Evolutionary conservation across 345 rosid genomes (phyloP).

Genomic region (Eucalyptus viminalis): DNA sequence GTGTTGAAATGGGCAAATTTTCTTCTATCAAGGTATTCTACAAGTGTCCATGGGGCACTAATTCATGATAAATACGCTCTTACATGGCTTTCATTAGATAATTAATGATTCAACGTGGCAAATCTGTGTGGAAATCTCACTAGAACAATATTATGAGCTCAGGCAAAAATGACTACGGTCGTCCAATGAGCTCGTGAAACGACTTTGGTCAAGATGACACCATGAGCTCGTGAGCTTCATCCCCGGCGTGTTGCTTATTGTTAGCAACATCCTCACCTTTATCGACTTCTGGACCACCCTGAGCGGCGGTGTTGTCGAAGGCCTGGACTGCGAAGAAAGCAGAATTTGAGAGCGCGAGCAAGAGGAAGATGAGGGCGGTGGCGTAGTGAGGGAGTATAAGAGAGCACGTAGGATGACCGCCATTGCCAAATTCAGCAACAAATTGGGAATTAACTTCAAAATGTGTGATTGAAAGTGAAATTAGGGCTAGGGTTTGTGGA

Average conservation of each 20-base stretch:
- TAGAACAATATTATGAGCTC: background rate
- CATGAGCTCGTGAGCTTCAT: background rate
- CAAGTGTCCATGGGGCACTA: background rate
- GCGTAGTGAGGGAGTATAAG: background rate
- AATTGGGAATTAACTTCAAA: background rate
- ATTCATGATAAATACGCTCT: too few species aligned
- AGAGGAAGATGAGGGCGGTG: background rate
- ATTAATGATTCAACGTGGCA: background rate
- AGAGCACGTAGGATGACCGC: background rate
- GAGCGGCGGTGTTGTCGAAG: background rate
- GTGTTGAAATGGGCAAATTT: background rate
- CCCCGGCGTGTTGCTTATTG: background rate
- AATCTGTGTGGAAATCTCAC: background rate
- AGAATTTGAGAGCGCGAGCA: background rate
- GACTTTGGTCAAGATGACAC: background rate
- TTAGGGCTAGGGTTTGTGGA: background rate
- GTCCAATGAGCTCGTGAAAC: background rate
- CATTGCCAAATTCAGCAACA: background rate
- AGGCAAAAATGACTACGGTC: background rate
- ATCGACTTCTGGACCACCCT: background rate
- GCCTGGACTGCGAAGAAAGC: background rate
- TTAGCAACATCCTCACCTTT: background rate
- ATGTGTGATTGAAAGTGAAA: background rate
- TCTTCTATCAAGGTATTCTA: background rate
- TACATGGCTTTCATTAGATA: background rate